Evolutionary conservation across 2,329 filamentous ascomycete genomes (phyloP), one percentile per base, ranked within the genome.

Genomic region (Aureobasidium sp.): DNA sequence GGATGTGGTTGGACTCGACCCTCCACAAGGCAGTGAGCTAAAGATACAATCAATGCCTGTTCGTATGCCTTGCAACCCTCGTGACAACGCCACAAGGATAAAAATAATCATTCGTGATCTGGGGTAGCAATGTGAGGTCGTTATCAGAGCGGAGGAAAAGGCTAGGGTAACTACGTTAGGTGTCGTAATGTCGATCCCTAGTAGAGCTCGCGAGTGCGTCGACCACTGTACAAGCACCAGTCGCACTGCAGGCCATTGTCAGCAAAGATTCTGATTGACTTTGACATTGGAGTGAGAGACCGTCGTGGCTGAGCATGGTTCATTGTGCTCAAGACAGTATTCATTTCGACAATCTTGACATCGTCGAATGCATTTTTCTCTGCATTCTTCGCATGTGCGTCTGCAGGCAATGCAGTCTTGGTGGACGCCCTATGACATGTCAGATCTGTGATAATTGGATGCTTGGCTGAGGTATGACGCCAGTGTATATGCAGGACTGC

Each of bases 361-460:
- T 35, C 78, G 80, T 47, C 85, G 82, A 68, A 93, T 89, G 27
- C 86, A 89, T 45, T 80, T 74, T 27, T 81, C 76, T 68, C 90
- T 89, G 74, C 92, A 96, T 40, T 83, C 80, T 54, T 83, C 81
- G 71, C 92, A 96, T 62, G 89, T 93, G 64, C 82, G 83, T 55
- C 90, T 90, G 72, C 91, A 96, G 73, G 92, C 90, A 81, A 89
- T 94, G 76, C 91, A 96, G 68, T 90, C 84, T 68, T 82, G 78
- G 65, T 79, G 79, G n/a, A 86, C 82, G 33, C 82, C 83, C 72
- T 75, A 66, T 6, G 8, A 53, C 42, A 31, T 38, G 54, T 60
- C 54, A 61, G 64, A 54, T 40, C 47, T 53, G 57, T 62, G 49
- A 6, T 53, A 17, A 5, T 38, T 29, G 3, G 17, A 5, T 21